Evolutionary conservation across 768 basidiomycete genomes (phyloP).

Genomic region (Termitomyces sp.): DNA sequence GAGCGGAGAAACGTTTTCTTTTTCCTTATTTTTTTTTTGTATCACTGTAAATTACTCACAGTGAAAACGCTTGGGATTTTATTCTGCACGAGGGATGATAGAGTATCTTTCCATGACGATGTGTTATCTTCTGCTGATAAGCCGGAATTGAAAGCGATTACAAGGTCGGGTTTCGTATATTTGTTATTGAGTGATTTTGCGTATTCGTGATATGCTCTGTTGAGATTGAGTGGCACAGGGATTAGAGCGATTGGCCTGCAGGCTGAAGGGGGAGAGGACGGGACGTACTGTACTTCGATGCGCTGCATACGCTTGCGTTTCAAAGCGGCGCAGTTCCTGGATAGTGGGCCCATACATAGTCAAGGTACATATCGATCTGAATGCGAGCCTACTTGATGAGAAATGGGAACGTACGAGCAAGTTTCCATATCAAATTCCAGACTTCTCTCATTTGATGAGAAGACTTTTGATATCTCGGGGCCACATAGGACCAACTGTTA

Average conservation of each 20-base stretch:
- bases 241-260: too few species aligned
- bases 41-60: constrained; percentile 11
- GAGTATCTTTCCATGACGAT: constrained; percentile 20
- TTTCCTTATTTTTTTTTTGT: too few species aligned
- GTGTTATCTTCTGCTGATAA: constrained; percentile 15
- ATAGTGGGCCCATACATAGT: too few species aligned
- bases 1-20: background rate
- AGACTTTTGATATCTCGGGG: too few species aligned
- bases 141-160: constrained; percentile 31
- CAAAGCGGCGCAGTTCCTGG: constrained; percentile 19
- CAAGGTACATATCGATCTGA: background rate
- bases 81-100: constrained; percentile 18
- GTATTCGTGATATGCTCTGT: constrained; percentile 26
- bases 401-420: constrained; percentile 21
- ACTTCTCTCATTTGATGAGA: too few species aligned
- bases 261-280: background rate
- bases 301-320: constrained; percentile 21
- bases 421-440: constrained; percentile 19
- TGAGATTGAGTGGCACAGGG: background rate
- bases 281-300: constrained; percentile 18
- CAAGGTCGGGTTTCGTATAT: constrained; percentile 25
- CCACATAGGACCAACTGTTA: too few species aligned
- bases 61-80: constrained; percentile 27
- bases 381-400: background rate
- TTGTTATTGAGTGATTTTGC: constrained; percentile 9